Evolutionary conservation across 129 eudicot species (phyloP), one percentile per base, ranked within the genome.

Genomic region (Flaveria sonorensis): DNA sequence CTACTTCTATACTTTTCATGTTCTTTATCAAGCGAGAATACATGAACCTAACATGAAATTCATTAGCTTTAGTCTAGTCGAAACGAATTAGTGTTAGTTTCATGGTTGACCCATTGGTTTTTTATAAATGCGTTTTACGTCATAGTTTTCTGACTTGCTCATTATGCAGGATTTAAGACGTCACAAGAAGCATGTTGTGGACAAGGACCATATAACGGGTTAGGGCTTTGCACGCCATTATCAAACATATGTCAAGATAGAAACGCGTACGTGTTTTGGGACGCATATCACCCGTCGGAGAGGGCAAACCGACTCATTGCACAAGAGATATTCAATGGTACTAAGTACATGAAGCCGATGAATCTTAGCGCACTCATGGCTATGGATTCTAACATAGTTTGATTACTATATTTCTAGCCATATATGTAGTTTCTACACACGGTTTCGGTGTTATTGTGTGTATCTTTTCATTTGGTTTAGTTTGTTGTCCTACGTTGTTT

Each of bases 141-240:
- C 13, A 59, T 59, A 59, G 24, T 32, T 59, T 70, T 11, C 64
- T 52, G 43, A 16, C 45, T 20, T 60, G 21, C 14, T 24, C 7
- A 3, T 43, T 75, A 48, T 52, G 79, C 70, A 89, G 96, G 96
- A 47, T 89, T 89, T 79, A 80, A 64, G 71, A 89, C 91, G 15
- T 85, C 92, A 50, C 85, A 85, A 81, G 74, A 74, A 24, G 96
- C 96, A 52, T 89, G 92, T 66, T 89, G 96, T 43, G 96, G 96
- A 60, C 96, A 89, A 81, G 96, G 96, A 11, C 96, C 87, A 15
- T 85, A 85, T 71, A 89, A 89, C 10, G 96, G 96, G 50, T 12
- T 87, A n/a, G 96, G 96, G 43, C 88, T 89, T 5, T 89, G 96
- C 86, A 89, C 91, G 0, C 66, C 77, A 0, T n/a, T 85, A 0